Base-by-base conservation (phyloP, 768 basidiomycete genomes). In the Collybiopsis luxurians region DNA sequence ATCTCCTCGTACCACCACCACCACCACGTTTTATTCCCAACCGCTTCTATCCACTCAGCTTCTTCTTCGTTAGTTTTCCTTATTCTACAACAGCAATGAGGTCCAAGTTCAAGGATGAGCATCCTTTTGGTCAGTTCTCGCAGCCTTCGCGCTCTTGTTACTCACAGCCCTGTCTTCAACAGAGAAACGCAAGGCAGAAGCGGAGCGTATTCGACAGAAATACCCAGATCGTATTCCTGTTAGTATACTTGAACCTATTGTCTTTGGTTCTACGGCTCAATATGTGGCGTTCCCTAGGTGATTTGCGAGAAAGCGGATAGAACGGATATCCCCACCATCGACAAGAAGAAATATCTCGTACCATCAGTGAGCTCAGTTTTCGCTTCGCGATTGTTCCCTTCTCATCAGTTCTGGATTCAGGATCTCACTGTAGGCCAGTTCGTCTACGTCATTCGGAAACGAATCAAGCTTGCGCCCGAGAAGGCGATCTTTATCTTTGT, bases 311-410 rank as follows among this genome's bases (percentile, higher is more conserved):
- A 97, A 78, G 95, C 94, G 49, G 95, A 98, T 79, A 84, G 90
- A 67, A 95, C 95, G 55, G 97, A 99, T 77, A 98, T 99, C 71
- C 92, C 95, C 0, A 95, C 95, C 27, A 98, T 99, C 70, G 97
- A 99, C 82, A 99, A 99, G 91, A 98, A 99, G 95, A 99, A 99
- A 81, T 99, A 99, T 65, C 81, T 99, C 53, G 97, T 99, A 10
- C 97, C 97, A 43, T 95, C 95, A 55, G 96, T 96, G 67, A 66
- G 90, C 71, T 42, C 48, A 21, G 24, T 43, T 48, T 48, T 1
- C 36, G 43, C 26, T 40, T n/a, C 30, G 28, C 36, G 30, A 31
- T 23, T 36, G 31, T 15, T 30, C 34, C 36, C 24, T 38, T 13
- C 34, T 43, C 58, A 48, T 38, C 24, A 24, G 23, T 55, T 50